phyloP scores from a whole-genome alignment of 1,284 basidiomycete genomes.

The Hypsizygus ulmarius region DNA sequence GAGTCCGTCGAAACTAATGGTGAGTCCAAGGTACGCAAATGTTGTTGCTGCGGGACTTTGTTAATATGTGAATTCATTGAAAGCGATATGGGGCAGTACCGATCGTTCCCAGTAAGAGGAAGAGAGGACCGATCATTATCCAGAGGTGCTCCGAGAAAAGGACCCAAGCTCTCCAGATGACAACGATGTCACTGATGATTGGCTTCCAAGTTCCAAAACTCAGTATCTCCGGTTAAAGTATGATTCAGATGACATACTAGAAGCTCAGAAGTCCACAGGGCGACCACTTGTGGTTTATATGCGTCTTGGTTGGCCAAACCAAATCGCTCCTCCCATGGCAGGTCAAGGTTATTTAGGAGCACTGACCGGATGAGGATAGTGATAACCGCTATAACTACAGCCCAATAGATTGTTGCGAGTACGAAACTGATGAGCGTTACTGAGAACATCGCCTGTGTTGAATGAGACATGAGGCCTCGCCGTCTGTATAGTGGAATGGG shows the following conservation, averaged over 20 bases:
- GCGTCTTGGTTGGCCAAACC: no score
- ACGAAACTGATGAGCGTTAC: slow-evolving; percentile 11
- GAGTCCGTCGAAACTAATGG: background rate
- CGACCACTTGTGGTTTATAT: no score
- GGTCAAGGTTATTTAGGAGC: no score
- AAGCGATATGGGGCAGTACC: background rate
- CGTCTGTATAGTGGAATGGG: slow-evolving; percentile 2
- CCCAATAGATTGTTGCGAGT: slow-evolving; percentile 16
- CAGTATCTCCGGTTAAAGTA: no score
- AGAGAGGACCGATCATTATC: background rate
- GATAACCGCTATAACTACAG: no score
- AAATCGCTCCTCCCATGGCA: no score
- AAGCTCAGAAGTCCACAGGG: no score
- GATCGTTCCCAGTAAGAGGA: background rate
- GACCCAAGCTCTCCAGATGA: slow-evolving; percentile 1
- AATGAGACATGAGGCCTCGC: slow-evolving; percentile 11
- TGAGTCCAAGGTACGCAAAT: background rate
- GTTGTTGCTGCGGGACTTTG: background rate
- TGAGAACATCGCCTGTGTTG: slow-evolving; percentile 7
- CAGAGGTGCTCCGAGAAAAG: background rate
- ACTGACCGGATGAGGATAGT: no score
- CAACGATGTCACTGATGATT: slow-evolving; percentile 1
- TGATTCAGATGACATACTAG: no score
- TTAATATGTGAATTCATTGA: no score
- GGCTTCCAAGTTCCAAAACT: background rate